These are phyloP conservation scores for Podaxis sp. DNA, from an alignment of 768 basidiomycete genomes.

Conservation along the genomic window DNA sequence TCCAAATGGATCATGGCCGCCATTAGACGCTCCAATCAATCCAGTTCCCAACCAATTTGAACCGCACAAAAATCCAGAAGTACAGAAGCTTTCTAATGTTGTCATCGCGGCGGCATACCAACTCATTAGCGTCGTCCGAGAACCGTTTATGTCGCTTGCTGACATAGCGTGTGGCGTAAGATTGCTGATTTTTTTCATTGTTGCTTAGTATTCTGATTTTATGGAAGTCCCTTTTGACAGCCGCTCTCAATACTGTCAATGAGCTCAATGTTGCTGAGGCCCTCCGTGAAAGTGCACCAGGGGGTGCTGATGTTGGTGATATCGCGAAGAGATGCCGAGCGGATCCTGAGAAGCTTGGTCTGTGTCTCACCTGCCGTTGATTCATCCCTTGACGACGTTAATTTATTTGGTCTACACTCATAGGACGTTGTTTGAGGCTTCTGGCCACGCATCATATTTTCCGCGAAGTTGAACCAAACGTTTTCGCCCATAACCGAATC, in stretches of 20 bases:
- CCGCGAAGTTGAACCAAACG: constrained; percentile 24
- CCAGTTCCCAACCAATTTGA: background rate
- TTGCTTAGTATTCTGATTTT: background rate
- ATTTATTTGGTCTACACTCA: background rate
- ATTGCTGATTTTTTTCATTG: background rate
- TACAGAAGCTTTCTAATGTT: constrained; percentile 7
- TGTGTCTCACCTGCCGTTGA: background rate
- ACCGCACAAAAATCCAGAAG: constrained; percentile 2
- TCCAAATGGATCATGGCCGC: constrained; percentile 11
- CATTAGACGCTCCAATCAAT: background rate
- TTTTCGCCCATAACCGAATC: constrained; percentile 26
- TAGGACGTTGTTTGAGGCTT: constrained; percentile 24
- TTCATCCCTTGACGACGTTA: background rate
- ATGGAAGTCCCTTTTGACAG: constrained; percentile 7
- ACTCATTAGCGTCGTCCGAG: constrained; percentile 8
- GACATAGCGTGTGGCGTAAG: constrained; percentile 11
- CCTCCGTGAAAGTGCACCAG: background rate
- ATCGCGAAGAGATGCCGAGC: constrained; percentile 3
- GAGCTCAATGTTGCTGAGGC: constrained; percentile 13
- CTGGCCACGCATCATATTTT: constrained; percentile 27
- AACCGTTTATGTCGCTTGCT: constrained; percentile 5
- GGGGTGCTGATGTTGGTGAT: background rate
- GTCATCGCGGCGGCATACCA: constrained; percentile 13
- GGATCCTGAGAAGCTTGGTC: constrained; percentile 11
- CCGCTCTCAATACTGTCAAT: constrained; percentile 11